These are phyloP conservation scores for Suillus bovinus DNA, from an alignment of 768 basidiomycete genomes.

Conservation along the genomic window DNA sequence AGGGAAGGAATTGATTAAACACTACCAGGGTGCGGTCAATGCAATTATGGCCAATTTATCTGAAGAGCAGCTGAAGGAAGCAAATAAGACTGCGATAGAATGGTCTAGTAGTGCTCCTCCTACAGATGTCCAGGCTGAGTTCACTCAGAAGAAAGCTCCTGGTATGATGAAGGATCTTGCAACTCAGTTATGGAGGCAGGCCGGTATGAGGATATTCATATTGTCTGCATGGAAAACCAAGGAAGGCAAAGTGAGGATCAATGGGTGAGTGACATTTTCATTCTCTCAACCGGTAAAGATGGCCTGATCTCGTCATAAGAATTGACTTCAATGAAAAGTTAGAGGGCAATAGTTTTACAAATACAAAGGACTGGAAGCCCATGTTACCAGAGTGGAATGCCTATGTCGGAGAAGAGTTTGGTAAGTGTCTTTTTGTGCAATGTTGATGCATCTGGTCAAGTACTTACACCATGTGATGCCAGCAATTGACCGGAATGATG, in stretches of 20 bases:
- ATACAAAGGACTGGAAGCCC: not conserved
- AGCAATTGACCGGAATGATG: not conserved
- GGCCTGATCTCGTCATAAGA: not conserved
- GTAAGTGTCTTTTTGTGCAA: not conserved
- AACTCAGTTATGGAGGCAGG: not conserved
- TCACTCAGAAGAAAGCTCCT: not conserved
- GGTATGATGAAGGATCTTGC: not conserved
- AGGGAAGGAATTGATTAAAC: not conserved
- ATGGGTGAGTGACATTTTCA: not conserved
- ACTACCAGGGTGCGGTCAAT: not conserved
- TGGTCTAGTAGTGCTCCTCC: conserved; percentile 2
- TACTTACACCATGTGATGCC: not conserved
- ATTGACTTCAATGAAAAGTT: not conserved
- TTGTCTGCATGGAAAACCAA: not conserved
- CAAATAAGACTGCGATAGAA: not conserved
- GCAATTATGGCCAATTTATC: not conserved
- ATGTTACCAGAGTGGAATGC: not conserved
- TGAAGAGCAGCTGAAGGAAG: too few species aligned
- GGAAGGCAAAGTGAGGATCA: not conserved
- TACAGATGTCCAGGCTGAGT: not conserved
- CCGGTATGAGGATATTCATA: conserved; percentile 1
- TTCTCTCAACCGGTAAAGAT: not conserved
- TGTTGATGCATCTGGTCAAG: not conserved
- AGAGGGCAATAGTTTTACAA: not conserved
- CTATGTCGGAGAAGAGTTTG: not conserved